Evolutionary conservation across 257 asterid species (phyloP).

Genomic region (Solanum chiquidenum): DNA sequence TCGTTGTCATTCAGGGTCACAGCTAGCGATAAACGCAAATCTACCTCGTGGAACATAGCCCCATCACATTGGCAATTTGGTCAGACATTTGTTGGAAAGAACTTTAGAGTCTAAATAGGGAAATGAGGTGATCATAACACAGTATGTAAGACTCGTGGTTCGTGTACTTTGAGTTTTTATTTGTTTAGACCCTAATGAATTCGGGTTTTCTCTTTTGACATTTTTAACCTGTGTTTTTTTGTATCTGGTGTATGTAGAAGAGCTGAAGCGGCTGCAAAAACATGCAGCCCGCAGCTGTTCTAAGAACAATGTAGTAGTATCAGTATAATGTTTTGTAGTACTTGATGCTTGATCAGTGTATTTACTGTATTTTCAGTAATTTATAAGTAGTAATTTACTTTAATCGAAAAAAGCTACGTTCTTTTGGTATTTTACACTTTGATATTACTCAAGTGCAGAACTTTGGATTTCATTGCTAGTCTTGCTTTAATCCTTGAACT

Average conservation of each 20-base stretch:
- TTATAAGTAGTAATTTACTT: too few relatives aligned
- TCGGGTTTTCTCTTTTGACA: not conserved
- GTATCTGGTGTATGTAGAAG: not conserved
- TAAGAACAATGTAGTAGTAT: not conserved
- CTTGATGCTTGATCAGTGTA: not conserved
- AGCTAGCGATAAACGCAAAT: conserved; percentile 58
- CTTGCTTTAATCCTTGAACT: not conserved
- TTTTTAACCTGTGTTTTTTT: not conserved
- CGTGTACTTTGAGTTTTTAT: not conserved
- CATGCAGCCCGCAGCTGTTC: conserved; percentile 78
- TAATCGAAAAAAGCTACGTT: not conserved
- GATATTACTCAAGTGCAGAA: not conserved
- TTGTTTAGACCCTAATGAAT: not conserved
- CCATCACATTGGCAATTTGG: conserved; percentile 85
- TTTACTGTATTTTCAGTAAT: not conserved
- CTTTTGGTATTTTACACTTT: not conserved
- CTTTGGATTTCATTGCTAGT: not conserved
- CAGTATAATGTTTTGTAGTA: not conserved
- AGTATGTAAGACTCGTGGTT: not conserved
- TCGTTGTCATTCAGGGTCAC: conserved; percentile 64
- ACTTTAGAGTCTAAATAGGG: conserved; percentile 34
- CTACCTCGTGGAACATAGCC: conserved; percentile 64
- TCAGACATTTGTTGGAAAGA: conserved; percentile 64
- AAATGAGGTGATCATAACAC: not conserved
- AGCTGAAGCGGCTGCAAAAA: conserved; percentile 80